These are phyloP conservation scores for Nyssa sinensis DNA, from an alignment of 148 eudicot genomes.

Conservation along the genomic window DNA sequence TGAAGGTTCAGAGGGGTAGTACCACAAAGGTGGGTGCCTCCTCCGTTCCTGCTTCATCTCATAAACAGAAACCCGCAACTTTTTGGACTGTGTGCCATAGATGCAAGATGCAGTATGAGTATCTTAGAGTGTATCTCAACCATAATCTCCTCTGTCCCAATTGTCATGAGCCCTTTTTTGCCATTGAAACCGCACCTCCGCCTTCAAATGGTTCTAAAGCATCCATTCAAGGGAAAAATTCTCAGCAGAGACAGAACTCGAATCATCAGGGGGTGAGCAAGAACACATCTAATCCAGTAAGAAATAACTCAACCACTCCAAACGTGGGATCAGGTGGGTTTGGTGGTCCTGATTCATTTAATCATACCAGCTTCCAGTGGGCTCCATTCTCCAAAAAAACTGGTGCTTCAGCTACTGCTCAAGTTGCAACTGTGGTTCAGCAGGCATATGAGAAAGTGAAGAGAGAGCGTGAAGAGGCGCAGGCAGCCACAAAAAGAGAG, in stretches of 20 bases:
- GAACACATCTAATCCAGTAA: slow-evolving; percentile 11
- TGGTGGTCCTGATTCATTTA: slow-evolving; percentile 3
- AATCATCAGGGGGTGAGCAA: slow-evolving; percentile 32
- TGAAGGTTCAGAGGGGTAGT: slow-evolving; percentile 38
- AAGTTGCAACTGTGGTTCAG: slow-evolving; percentile 79
- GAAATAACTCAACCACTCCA: slow-evolving; percentile 21
- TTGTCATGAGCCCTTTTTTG: slow-evolving; percentile 69
- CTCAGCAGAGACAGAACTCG: slow-evolving; percentile 25
- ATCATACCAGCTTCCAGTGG: slow-evolving; percentile 52
- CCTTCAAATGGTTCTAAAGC: slow-evolving; percentile 37
- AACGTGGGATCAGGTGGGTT: slow-evolving; percentile 19
- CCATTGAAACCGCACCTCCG: slow-evolving; percentile 69
- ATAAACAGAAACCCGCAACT: slow-evolving; percentile 37
- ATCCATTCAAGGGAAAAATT: slow-evolving; percentile 29
- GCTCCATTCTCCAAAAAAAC: slow-evolving; percentile 63
- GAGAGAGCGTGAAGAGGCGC: slow-evolving; percentile 78
- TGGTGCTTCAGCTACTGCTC: slow-evolving; percentile 57
- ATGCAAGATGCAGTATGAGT: slow-evolving; percentile 85
- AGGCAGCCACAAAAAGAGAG: slow-evolving; percentile 73
- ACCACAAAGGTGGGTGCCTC: slow-evolving; percentile 35
- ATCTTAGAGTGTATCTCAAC: too few relatives aligned
- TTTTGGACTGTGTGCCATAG: slow-evolving; percentile 86
- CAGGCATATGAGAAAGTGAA: slow-evolving; percentile 85
- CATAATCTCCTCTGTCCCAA: slow-evolving; percentile 78
- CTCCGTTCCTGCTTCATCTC: slow-evolving; percentile 36